A percentile compares a stretch with the other conserved stretches of the same genome.
Evolutionary conservation across 805 yeast genomes (phyloP).

Genomic region (Pichia cephalocereana): DNA sequence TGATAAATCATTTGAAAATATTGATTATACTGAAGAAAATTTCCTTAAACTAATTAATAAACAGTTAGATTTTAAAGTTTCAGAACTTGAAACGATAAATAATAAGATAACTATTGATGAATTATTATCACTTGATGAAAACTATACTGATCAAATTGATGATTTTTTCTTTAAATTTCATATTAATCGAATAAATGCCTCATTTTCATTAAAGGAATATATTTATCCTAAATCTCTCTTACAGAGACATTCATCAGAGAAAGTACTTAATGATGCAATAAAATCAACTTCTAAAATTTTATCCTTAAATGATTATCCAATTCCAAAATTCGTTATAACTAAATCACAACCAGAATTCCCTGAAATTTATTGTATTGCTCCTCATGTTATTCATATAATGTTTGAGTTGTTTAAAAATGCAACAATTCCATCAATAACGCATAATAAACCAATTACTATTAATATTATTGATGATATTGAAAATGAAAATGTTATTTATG

Average conservation of each 20-base stretch:
- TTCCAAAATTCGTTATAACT: slow-evolving; percentile 16
- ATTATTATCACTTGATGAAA: slow-evolving; percentile 12
- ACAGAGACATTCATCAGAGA: slow-evolving; percentile 7
- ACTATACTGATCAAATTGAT: slow-evolving; percentile 16
- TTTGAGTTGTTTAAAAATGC: slow-evolving; percentile 26
- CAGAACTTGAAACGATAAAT: slow-evolving; percentile 10
- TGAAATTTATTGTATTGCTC: slow-evolving; percentile 18
- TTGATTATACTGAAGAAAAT: slow-evolving; percentile 1
- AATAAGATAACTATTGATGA: slow-evolving; percentile 9
- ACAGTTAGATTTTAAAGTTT: slow-evolving; percentile 7
- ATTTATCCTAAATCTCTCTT: slow-evolving; percentile 12
- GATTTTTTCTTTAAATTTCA: slow-evolving; percentile 19
- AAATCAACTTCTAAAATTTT: slow-evolving; percentile 17
- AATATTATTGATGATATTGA: slow-evolving; percentile 6
- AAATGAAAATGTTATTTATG: slow-evolving; percentile 8
- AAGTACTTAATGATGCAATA: slow-evolving; percentile 13
- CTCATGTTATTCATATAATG: slow-evolving; percentile 23
- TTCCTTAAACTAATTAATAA: slow-evolving; percentile 5
- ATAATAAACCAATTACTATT: slow-evolving; percentile 14
- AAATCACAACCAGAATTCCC: neutral
- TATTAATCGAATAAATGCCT: slow-evolving; percentile 17
- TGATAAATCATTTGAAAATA: neutral
- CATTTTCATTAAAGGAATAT: slow-evolving; percentile 19
- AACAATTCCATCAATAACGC: slow-evolving; percentile 20
- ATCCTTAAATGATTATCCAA: slow-evolving; percentile 22